Evolutionary conservation across 2,329 filamentous ascomycete genomes (phyloP).

Genomic region (Aspergillus sp.): DNA sequence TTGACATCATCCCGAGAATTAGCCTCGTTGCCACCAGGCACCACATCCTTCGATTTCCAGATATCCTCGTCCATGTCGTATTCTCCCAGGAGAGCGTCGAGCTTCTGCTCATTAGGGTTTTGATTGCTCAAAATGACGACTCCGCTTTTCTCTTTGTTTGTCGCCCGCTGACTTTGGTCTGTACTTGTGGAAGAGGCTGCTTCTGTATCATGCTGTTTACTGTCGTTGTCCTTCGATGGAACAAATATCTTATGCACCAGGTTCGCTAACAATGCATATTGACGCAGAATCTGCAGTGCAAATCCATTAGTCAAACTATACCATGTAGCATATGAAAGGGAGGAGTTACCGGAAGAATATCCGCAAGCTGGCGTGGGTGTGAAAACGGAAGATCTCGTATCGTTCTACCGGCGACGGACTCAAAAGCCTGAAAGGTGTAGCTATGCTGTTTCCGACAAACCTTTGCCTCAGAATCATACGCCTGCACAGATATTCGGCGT

Average conservation of each 20-base stretch:
- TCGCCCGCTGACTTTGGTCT: slow-evolving; percentile 2
- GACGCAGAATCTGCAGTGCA: slow-evolving; percentile 30
- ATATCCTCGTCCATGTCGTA: slow-evolving; percentile 2
- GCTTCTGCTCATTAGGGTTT: slow-evolving; percentile 43
- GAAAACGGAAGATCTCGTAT: slow-evolving; percentile 37
- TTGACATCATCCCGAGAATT: slow-evolving; percentile 19
- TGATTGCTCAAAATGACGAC: slow-evolving; percentile 33
- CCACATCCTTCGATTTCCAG: too few relatives aligned
- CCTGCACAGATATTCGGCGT: slow-evolving; percentile 25
- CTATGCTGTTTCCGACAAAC: slow-evolving; percentile 28
- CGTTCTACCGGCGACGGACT: slow-evolving; percentile 32
- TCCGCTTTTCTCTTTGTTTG: slow-evolving; percentile 10
- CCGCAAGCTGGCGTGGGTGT: slow-evolving; percentile 39
- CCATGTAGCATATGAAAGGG: not conserved
- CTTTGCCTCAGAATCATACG: slow-evolving; percentile 23
- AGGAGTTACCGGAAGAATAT: slow-evolving; percentile 29
- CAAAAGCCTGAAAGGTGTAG: slow-evolving; percentile 38
- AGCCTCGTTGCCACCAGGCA: not conserved
- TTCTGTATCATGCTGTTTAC: slow-evolving; percentile 2
- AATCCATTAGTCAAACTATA: slow-evolving; percentile 4
- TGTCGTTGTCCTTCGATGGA: slow-evolving; percentile 10
- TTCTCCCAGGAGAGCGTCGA: slow-evolving; percentile 44
- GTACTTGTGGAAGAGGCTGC: slow-evolving; percentile 3
- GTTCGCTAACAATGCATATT: slow-evolving; percentile 36
- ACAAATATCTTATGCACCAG: slow-evolving; percentile 31